Evolutionary conservation across 2,329 filamentous ascomycete species (phyloP).

Genomic region (Talaromyces sp.): DNA sequence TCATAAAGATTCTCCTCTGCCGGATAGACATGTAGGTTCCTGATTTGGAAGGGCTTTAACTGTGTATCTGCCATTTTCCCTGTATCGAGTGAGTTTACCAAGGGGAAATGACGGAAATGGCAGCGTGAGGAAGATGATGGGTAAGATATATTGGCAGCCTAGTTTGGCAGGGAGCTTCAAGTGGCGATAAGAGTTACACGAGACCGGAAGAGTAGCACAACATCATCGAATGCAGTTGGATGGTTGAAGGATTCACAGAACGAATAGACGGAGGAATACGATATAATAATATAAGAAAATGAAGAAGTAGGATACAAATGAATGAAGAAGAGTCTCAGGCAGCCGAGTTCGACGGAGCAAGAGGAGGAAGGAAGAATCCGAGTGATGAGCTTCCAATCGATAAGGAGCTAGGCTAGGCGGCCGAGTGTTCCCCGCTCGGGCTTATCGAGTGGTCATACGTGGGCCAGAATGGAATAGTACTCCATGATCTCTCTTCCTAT

Average conservation of each 20-base stretch:
- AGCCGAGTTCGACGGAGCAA: constrained; percentile 12
- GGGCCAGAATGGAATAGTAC: too few relatives aligned
- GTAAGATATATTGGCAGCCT: constrained; percentile 4
- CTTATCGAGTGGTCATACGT: not conserved
- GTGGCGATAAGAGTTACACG: constrained; percentile 12
- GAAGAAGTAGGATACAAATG: too few relatives aligned
- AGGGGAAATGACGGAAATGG: not conserved
- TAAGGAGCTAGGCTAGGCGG: not conserved
- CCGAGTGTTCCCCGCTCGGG: not conserved
- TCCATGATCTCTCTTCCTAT: not conserved
- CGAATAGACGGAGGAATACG: not conserved
- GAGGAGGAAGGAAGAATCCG: not conserved
- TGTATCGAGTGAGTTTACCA: not conserved
- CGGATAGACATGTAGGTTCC: constrained; percentile 28
- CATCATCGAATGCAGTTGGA: constrained; percentile 1
- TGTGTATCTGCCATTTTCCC: constrained; percentile 19
- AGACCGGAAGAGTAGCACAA: not conserved
- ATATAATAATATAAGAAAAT: not conserved
- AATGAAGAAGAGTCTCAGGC: constrained; percentile 2
- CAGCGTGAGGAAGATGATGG: not conserved
- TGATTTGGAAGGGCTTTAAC: constrained; percentile 40
- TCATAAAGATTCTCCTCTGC: constrained; percentile 18
- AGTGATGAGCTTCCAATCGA: not conserved
- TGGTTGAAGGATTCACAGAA: not conserved
- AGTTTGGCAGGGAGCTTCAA: not conserved